Percentiles rank a stretch among this genome's conserved stretches.
Conservation (phyloP, 352 stramenopile genomes). For the Blastocystis sp. region DNA sequence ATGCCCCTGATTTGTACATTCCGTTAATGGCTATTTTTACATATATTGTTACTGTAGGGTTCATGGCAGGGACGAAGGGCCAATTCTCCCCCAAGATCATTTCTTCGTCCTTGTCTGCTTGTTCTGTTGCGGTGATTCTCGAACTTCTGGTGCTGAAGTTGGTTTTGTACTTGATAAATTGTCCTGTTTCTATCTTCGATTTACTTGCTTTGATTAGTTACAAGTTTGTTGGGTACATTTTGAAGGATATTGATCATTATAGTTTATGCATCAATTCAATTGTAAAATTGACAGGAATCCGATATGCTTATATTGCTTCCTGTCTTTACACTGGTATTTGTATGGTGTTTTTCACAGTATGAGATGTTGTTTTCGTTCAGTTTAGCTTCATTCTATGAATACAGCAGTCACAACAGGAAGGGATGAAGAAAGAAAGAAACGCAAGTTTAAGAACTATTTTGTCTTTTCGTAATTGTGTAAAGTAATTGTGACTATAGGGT, state of each 20-base stretch:
- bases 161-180: conserved; percentile 76
- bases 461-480: background rate
- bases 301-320: background rate
- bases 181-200: conserved; percentile 84
- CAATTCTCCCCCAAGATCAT: conserved; percentile 73
- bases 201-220: conserved; percentile 94
- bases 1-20: conserved; percentile 96
- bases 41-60: conserved; percentile 93
- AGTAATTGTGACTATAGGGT: background rate
- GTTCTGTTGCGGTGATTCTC: background rate
- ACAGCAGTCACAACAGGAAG: background rate
- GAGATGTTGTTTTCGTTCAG: background rate
- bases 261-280: conserved; percentile 64
- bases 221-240: conserved; percentile 90
- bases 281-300: background rate
- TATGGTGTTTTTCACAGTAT: conserved; percentile 69
- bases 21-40: conserved; percentile 97
- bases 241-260: background rate
- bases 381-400: conserved; percentile 41
- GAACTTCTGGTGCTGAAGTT: conserved; percentile 83
- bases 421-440: conserved; percentile 19
- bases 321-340: conserved; percentile 69
- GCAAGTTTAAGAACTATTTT: conserved; percentile 39
- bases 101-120: conserved; percentile 22
- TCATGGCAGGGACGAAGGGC: conserved; percentile 87